Conservation (phyloP, 176 grass and related monocot genomes). For the Olyra latifolia region DNA sequence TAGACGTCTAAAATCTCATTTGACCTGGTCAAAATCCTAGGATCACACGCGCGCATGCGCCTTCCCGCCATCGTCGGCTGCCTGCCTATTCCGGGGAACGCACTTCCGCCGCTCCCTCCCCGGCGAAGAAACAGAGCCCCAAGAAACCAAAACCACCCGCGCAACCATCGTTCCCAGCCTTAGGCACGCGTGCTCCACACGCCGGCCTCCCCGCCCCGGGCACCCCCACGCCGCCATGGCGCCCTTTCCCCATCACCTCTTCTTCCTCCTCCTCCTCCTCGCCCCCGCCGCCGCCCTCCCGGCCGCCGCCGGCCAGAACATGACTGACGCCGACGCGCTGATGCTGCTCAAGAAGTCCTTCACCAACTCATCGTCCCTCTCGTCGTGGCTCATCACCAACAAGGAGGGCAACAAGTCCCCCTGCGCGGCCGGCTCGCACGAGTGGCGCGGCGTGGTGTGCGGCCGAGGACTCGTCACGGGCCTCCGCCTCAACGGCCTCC, state of each 20-base stretch:
- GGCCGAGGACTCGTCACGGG: conserved; percentile 37
- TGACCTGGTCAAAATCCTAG: neutral
- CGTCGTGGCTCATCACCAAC: conserved; percentile 53
- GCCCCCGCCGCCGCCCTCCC: neutral
- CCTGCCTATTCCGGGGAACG: conserved; percentile 32
- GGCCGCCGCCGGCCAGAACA: neutral
- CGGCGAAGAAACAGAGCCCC: conserved; percentile 26
- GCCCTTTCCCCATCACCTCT: conserved; percentile 15
- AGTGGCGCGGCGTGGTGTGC: conserved; percentile 79
- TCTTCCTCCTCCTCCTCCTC: conserved; percentile 7
- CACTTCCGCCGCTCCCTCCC: neutral
- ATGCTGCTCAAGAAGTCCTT: conserved; percentile 76
- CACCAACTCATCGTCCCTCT: conserved; percentile 64
- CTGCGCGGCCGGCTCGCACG: conserved; percentile 35
- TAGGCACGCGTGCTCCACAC: conserved; percentile 39
- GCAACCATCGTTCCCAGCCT: conserved; percentile 28
- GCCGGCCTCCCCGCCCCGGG: conserved; percentile 43
- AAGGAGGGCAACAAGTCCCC: conserved; percentile 44
- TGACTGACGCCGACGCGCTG: conserved; percentile 54
- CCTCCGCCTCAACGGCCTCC: conserved; percentile 56
- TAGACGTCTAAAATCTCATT: neutral
- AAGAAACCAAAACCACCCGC: conserved; percentile 37
- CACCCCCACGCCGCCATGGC: conserved; percentile 39
- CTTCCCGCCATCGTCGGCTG: conserved; percentile 41
- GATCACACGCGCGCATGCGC: neutral